phyloP scores from a whole-genome alignment of 306 rosid genomes.

The Acmispon strigosus region DNA sequence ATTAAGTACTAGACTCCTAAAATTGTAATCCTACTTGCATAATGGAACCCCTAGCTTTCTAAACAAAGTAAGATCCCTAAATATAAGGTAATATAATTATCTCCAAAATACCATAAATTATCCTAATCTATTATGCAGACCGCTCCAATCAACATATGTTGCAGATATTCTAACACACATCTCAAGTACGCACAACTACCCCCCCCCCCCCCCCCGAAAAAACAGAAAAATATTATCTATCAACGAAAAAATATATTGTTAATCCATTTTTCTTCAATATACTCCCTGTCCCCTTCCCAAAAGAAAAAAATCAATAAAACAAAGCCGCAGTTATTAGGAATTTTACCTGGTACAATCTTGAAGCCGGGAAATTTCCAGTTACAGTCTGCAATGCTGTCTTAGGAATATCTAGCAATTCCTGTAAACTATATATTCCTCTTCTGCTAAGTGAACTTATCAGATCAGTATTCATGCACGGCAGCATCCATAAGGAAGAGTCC shows the following conservation, averaged over 20 bases:
- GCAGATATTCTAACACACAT: not conserved
- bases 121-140: not conserved
- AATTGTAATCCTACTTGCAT: too few relatives aligned
- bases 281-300: not conserved
- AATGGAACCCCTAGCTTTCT: not conserved
- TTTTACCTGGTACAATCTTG: slow-evolving; percentile 67
- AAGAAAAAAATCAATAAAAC: not conserved
- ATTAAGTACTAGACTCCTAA: too few relatives aligned
- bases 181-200: not conserved
- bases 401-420: slow-evolving; percentile 62
- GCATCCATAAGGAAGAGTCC: slow-evolving; percentile 87
- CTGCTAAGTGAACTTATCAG: slow-evolving; percentile 48
- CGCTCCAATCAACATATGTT: not conserved
- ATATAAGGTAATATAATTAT: not conserved
- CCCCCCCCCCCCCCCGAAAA: too few relatives aligned
- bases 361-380: slow-evolving; percentile 64
- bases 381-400: slow-evolving; percentile 54
- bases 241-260: not conserved
- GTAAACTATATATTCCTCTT: slow-evolving; percentile 50
- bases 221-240: not conserved
- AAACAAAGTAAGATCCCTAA: not conserved
- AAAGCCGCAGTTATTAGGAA: slow-evolving; percentile 1
- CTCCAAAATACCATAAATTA: not conserved
- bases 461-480: slow-evolving; percentile 75
- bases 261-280: not conserved